Evolutionary conservation across 2,329 filamentous ascomycete species (phyloP), one percentile per base, ranked within the genome.

Genomic region (Cladosporium austrohemisphaericum): DNA sequence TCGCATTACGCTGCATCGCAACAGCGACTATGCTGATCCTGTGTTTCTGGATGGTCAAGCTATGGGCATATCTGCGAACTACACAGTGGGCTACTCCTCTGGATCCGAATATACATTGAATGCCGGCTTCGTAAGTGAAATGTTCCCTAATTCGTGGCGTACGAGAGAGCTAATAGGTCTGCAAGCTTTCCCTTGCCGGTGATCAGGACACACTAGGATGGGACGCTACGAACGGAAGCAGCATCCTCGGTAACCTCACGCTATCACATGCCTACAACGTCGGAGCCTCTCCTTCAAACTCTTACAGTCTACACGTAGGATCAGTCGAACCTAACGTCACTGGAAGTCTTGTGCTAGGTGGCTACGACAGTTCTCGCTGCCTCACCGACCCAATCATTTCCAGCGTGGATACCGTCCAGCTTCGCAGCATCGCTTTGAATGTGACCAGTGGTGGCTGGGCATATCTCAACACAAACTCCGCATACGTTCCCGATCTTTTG

Each of bases 401-500:
- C 1, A 41, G 32, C 52, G 55, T 40, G 22, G 52, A 53, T 3
- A 43, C 40, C 1, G 46, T 64, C 9, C 47, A 55, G 7, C 52
- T 76, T 7, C 57, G 62, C 9, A 70, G 74, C 45, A 69, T 76
- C 28, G 56, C 59, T 11, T 65, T 77, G 14, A 67, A 66, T 1
- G 70, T 75, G 13, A 59, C 68, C 4, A 58, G 58, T 13, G 73
- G 73, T 2, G 61, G 53, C 6, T 72, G 69, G 1, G 71, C 72
- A 1, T 73, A 68, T 58, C 16, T 23, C 26, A 38, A 49, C 19
- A 22, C 36, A 5, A n/a, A 18, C 4, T 26, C 38, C 9, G 45
- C 1, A 67, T 50, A 52, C 36, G n/a, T 35, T 4, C 50, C 28
- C 6, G 28, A 41, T 22, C 44, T 51, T 6, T 26, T 52, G 10